Evolutionary conservation across 441 rosid genomes (phyloP), one percentile per base, ranked within the genome.

Genomic region (Hura crepitans): DNA sequence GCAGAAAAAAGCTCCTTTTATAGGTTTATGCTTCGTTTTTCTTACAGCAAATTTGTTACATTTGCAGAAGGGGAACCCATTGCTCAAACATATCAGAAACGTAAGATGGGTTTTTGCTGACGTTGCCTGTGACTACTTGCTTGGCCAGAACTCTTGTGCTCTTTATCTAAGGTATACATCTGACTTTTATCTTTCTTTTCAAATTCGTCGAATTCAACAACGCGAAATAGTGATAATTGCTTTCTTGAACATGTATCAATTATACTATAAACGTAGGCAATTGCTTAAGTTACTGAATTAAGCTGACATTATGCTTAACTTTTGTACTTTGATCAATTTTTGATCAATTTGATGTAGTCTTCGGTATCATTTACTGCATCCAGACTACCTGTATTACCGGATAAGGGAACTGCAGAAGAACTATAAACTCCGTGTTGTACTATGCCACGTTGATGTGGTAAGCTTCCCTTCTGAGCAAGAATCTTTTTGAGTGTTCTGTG

Each of bases 401-500:
- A 89, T 92, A 63, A 92, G 97, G 77, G 99, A 95, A 78, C 81
- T 95, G 56, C 91, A 92, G 66, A 95, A 86, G 80, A 89, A 89
- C 70, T 92, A 81, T 80, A 87, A 89, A 80, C 93, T 92, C 72
- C 91, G 96, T 23, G 77, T 95, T 65, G 92, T 92, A 78, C 78
- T 89, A 25, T 95, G 99, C 78, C 97, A 90, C 77, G 87, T 95
- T 62, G 96, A 90, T 74, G 97, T 95, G 84, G 97, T 92, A 74
- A 84, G 90, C 71, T 14, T 61, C 46, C 46, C 25, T 55, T 49
- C 15, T 35, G 25, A 54, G 33, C 39, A 62, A 54, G 62, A 20
- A 25, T 30, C 1, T 73, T 60, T 72, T 35, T 27, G 37, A 27
- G 59, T n/a, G 23, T 39, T 73, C 35, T 5, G 59, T 0, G 22